Evolutionary conservation across 2,329 filamentous ascomycete species (phyloP), one percentile per base, ranked within the genome.

Genomic region (Fusarium palustre): DNA sequence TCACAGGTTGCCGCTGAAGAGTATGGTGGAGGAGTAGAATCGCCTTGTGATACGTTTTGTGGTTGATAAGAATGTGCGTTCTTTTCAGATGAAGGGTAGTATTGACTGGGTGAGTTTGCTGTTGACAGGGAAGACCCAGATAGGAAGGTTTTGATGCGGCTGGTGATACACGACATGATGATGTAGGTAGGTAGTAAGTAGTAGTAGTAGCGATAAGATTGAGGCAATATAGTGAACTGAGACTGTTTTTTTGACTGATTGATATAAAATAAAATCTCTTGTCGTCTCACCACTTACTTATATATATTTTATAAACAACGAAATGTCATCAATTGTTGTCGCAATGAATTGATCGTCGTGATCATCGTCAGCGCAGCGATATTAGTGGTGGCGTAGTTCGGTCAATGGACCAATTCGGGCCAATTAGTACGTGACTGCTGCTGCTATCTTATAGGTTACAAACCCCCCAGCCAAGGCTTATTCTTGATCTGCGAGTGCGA

Each of bases 341-440:
- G 6, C 13, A n/a, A 28, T n/a, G 8, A 30, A 34, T 31, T 20
- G 57, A 55, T 63, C 59, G 31, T 6, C 57, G 15, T 31, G 7
- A 64, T 64, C 10, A 28, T 20, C 8, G n/a, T 20, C 50, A 22
- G 53, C 59, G 43, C 28, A 49, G 36, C 31, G 3, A 42, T 42
- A 15, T 24, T 45, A 58, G 45, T 38, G 24, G 54, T 59, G 62
- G 62, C 60, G 65, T 65, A 59, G 62, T 41, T 54, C 53, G 50
- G 28, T 3, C 59, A 58, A 49, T 48, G 31, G 20, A 24, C 60
- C 34, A 38, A 59, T 25, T 59, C 33, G 4, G 33, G 24, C 39
- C 24, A 22, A 34, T 31, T 54, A 46, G 38, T 28, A 16, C 22
- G 41, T n/a, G n/a, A n/a, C n/a, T 12, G 7, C 39, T n/a, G 18